Evolutionary conservation across 805 yeast species (phyloP), one percentile per base, ranked within the genome.

Genomic region (Kurtzmaniella cleridarum): DNA sequence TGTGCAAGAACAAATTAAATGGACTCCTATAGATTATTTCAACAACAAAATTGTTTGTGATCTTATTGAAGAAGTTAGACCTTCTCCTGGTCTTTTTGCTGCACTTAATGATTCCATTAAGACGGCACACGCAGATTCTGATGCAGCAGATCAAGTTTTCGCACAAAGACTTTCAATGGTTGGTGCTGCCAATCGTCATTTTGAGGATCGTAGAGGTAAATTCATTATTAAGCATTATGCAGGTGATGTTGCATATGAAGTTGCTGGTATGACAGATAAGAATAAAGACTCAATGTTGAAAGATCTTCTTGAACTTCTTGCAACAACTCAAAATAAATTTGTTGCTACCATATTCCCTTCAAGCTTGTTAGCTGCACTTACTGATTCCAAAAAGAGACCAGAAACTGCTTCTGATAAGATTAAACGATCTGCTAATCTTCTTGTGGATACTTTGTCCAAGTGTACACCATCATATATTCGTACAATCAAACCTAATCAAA

Each of bases 21-120:
- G 98, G 98, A 87, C 95, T 10, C 98, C 98, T 16, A 93, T 93
- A 54, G 85, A 93, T 46, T 93, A 89, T 62, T 93, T 93, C 69
- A 93, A 93, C 64, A 93, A 93, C 66, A 82, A 91, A 64, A 83
- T 93, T 49, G 98, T 93, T 24, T 93, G 98, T 69, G 99, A 93
- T 52, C 73, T 93, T 57, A 93, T 93, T 55, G 99, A 93, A 64
- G 84, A 87, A 23, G 78, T 79, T 43, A 79, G 96, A 55, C 98
- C 98, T 1, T 68, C 63, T 41, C 97, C 97, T 1, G 98, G 98
- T 43, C 74, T 93, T 32, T 90, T 93, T 68, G 95, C 98, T 2
- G 95, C 96, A 2, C 74, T 93, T 64, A 93, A 91, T 62, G 98
- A 93, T 69, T 91, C 98, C 1, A 83, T 89, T 54, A 97, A 96